Conservation (phyloP, 345 rosid species). For the Noccaea bulbosa region DNA sequence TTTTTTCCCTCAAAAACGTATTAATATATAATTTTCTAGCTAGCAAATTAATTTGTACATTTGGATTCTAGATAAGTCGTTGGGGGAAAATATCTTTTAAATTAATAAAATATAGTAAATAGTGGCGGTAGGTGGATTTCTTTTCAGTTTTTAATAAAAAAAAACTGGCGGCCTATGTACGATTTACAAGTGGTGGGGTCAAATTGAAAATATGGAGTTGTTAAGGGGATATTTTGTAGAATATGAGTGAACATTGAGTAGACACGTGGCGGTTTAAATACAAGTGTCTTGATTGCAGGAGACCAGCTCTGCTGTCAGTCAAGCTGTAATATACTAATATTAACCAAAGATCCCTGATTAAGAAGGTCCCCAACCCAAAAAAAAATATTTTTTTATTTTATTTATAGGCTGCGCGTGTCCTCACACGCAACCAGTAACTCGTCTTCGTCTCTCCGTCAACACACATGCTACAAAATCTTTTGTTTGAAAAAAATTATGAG, state of each 20-base stretch:
- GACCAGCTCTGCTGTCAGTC: constrained; percentile 41
- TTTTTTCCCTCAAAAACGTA: not conserved
- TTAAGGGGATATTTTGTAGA: constrained; percentile 39
- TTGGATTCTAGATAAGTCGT: constrained; percentile 32
- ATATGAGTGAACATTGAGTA: constrained; percentile 33
- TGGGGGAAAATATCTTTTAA: constrained; percentile 9
- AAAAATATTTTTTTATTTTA: not conserved
- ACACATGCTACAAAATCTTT: constrained; percentile 4
- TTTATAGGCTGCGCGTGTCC: not conserved
- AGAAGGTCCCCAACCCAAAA: not conserved
- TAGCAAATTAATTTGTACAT: not conserved
- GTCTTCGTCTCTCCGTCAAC: constrained; percentile 11
- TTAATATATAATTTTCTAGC: constrained; percentile 19
- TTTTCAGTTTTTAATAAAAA: not conserved
- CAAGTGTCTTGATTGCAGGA: constrained; percentile 40
- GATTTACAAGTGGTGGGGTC: constrained; percentile 11
- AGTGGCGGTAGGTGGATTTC: constrained; percentile 7
- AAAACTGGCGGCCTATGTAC: not conserved
- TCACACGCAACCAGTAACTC: not conserved
- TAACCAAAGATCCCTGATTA: constrained; percentile 14
- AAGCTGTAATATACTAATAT: constrained; percentile 31
- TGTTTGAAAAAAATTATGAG: not conserved
- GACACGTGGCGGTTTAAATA: constrained; percentile 40
- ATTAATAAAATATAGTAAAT: constrained; percentile 30
- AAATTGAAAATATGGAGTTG: constrained; percentile 23